phyloP scores from a whole-genome alignment of 768 basidiomycete genomes.

The Auriscalpium orientale region DNA sequence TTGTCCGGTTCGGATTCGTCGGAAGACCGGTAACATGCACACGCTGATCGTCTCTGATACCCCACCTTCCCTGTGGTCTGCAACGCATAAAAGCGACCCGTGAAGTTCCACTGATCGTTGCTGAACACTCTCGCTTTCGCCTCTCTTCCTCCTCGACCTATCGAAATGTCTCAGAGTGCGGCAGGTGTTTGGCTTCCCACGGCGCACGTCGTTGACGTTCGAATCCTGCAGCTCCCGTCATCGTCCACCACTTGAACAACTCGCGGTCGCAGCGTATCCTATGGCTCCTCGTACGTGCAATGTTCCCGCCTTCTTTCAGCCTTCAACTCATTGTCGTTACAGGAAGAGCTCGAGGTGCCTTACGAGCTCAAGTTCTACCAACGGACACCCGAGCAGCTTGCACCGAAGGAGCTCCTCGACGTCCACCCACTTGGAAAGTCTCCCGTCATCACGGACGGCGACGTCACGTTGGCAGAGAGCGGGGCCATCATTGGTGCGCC shows the following conservation, averaged over 20 bases:
- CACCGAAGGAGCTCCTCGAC: conserved; percentile 30
- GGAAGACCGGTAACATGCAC: background rate
- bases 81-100: no score
- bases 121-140: background rate
- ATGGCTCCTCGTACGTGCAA: conserved; percentile 1
- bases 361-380: conserved; percentile 38
- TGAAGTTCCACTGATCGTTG: background rate
- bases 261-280: conserved; percentile 5
- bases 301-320: background rate
- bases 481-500: conserved; percentile 35
- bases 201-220: background rate
- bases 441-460: conserved; percentile 40
- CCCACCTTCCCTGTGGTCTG: no score
- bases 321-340: background rate
- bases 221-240: background rate
- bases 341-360: conserved; percentile 46
- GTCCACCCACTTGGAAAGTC: conserved; percentile 40
- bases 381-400: conserved; percentile 22
- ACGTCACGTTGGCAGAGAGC: conserved; percentile 35
- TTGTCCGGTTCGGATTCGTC: no score
- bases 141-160: background rate
- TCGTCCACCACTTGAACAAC: conserved; percentile 3
- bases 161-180: background rate
- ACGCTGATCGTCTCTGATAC: background rate
- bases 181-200: no score